phyloP scores from a whole-genome alignment of 352 stramenopile genomes.

The Discostella stelligera region DNA sequence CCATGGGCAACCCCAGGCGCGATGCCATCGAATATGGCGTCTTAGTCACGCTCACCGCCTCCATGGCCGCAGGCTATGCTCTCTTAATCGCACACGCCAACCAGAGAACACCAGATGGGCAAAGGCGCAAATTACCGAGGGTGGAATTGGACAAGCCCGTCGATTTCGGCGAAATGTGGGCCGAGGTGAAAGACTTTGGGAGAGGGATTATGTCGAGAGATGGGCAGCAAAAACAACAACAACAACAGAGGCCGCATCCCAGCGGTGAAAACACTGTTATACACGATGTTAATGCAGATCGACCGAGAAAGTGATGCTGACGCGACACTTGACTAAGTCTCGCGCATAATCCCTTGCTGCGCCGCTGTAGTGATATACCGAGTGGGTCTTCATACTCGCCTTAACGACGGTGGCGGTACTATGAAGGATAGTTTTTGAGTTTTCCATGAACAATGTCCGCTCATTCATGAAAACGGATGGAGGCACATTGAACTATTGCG shows the following conservation, averaged over 20 bases:
- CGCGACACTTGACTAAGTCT: not conserved
- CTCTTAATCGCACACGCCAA: constrained; percentile 41
- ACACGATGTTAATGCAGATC: not conserved
- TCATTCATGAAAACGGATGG: not conserved
- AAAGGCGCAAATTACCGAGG: constrained; percentile 35
- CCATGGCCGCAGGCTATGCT: constrained; percentile 45
- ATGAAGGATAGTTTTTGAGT: no score
- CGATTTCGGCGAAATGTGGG: constrained; percentile 39
- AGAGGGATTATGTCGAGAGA: constrained; percentile 6
- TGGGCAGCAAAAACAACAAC: not conserved
- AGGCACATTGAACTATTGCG: no score
- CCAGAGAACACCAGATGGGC: constrained; percentile 30
- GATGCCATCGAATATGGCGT: constrained; percentile 56
- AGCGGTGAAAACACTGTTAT: not conserved
- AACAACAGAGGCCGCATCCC: not conserved
- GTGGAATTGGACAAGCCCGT: constrained; percentile 51
- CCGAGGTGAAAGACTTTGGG: constrained; percentile 35
- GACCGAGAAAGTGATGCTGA: not conserved
- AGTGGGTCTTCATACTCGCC: no score
- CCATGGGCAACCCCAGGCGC: constrained; percentile 49
- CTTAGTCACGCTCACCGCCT: constrained; percentile 36
- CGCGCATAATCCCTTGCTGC: no score
- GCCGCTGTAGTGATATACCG: no score
- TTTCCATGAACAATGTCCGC: no score
- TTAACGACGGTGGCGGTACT: no score